Conservation (phyloP, 305 asterid species). For the Solanum hybrid region DNA sequence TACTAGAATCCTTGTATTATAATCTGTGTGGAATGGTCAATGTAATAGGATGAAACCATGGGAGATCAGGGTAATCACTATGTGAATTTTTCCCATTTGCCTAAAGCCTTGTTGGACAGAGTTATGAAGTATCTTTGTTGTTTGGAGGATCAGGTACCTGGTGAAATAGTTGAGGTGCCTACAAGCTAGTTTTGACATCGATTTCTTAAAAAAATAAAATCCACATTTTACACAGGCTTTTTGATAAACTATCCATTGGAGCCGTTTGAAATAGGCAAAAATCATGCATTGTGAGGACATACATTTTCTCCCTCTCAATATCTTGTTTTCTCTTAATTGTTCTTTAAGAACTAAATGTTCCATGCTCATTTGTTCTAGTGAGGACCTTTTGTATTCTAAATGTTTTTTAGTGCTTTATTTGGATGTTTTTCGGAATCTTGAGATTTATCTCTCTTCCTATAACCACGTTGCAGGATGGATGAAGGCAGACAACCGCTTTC, state of each 20-base stretch:
- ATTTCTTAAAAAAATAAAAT: neutral
- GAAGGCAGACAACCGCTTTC: constrained; percentile 99
- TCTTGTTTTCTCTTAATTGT: neutral
- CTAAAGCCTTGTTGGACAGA: neutral
- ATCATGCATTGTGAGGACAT: neutral
- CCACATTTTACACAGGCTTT: neutral
- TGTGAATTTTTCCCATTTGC: neutral
- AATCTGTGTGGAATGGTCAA: neutral
- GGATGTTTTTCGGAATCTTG: neutral
- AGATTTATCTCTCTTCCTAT: neutral
- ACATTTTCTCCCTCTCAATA: neutral
- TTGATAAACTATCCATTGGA: neutral
- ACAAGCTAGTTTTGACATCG: neutral
- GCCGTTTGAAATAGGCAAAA: neutral
- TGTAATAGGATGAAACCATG: neutral
- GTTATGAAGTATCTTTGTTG: neutral
- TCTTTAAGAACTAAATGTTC: neutral
- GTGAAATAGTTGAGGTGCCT: neutral
- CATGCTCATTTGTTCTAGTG: neutral
- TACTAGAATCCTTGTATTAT: neutral
- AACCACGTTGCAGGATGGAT: constrained; percentile 59
- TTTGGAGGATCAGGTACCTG: neutral
- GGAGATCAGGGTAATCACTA: neutral
- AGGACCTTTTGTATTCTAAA: neutral
- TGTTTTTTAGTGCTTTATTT: neutral